Conservation (phyloP, 225 moss, liverwort and hornwort species). For the Sphagnum contortum region DNA sequence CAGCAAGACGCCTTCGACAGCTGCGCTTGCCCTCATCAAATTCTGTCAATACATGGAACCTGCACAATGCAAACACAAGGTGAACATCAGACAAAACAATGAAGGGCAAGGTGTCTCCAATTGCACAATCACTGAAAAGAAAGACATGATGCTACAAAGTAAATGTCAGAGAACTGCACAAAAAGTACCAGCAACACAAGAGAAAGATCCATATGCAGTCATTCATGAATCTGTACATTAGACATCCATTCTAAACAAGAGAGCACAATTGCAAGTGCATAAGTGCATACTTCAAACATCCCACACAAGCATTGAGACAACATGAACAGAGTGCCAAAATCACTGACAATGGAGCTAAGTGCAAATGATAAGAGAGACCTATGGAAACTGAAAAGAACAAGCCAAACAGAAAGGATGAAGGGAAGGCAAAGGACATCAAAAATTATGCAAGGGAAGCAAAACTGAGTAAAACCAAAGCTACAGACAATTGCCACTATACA, state of each 20-base stretch:
- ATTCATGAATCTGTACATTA: background rate
- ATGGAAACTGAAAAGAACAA: too few species aligned
- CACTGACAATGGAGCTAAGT: too few species aligned
- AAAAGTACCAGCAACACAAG: background rate
- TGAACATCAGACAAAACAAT: background rate
- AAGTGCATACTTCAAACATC: too few species aligned
- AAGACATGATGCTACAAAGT: background rate
- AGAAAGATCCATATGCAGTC: background rate
- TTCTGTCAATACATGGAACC: constrained; percentile 80
- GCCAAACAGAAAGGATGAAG: too few species aligned
- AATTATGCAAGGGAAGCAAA: too few species aligned
- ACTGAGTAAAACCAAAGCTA: too few species aligned
- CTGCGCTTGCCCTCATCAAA: constrained; percentile 95
- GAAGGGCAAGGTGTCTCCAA: background rate
- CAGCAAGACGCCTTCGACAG: constrained; percentile 76
- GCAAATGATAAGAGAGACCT: too few species aligned
- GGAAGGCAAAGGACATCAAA: too few species aligned
- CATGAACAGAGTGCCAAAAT: background rate
- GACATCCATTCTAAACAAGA: background rate
- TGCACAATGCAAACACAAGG: constrained; percentile 14
- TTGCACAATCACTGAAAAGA: background rate
- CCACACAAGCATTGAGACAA: background rate
- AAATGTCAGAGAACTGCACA: background rate
- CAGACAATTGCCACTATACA: too few species aligned
- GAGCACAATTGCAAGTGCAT: too few species aligned